These are phyloP conservation scores for Pyrrhoderma lamaoense DNA, from an alignment of 1,284 basidiomycete species.

Conservation along the genomic window DNA sequence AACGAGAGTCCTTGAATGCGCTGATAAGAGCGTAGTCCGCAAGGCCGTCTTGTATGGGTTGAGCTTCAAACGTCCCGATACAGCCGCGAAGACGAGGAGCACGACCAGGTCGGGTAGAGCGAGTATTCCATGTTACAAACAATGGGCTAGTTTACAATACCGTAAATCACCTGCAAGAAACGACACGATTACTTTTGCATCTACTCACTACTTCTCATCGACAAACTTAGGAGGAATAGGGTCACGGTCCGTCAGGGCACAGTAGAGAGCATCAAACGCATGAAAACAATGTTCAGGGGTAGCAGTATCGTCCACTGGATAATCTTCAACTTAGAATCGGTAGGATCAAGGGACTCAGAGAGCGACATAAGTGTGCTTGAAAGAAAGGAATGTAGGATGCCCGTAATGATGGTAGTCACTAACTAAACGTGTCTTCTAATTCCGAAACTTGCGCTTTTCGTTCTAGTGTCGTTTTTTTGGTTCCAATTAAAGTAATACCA, in stretches of 20 bases:
- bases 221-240: conserved; percentile 53
- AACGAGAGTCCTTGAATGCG: conserved; percentile 66
- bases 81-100: conserved; percentile 78
- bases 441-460: background rate
- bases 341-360: conserved; percentile 25
- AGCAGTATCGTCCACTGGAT: conserved; percentile 40
- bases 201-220: conserved; percentile 64
- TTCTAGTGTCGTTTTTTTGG: background rate
- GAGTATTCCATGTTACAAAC: conserved; percentile 95
- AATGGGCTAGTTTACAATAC: conserved; percentile 57
- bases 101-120: conserved; percentile 48
- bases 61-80: conserved; percentile 88
- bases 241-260: conserved; percentile 48
- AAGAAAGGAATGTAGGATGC: background rate
- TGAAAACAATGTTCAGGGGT: conserved; percentile 67
- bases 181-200: background rate
- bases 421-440: background rate
- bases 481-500: background rate
- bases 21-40: conserved; percentile 88
- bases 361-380: conserved; percentile 1
- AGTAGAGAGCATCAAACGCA: conserved; percentile 75
- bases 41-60: conserved; percentile 70
- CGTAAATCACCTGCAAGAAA: background rate
- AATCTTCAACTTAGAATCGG: conserved; percentile 30
- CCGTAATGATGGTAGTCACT: background rate